A percentile compares a stretch with the other conserved stretches of the same genome.
These are phyloP conservation scores for Tolypocladium album DNA, from an alignment of 2,329 filamentous ascomycete genomes.

Conservation along the genomic window DNA sequence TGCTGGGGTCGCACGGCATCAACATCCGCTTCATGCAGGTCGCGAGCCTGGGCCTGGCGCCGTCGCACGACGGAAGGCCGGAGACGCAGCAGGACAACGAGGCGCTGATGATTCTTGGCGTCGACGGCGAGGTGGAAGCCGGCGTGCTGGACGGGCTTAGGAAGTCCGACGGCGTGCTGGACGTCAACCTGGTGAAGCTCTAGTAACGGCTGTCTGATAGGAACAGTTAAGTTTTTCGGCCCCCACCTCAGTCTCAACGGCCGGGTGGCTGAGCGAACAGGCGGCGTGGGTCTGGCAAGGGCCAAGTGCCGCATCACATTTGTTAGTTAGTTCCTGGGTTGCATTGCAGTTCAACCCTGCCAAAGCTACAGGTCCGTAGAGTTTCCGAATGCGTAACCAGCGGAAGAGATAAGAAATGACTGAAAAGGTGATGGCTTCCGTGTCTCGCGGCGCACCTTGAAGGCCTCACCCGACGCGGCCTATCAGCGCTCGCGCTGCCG, in stretches of 20 bases:
- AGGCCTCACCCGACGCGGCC: background rate
- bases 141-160: slow-evolving; percentile 40
- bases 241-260: background rate
- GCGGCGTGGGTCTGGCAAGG: background rate
- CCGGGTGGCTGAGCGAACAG: background rate
- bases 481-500: background rate
- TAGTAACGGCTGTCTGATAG: slow-evolving; percentile 14
- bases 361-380: background rate
- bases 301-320: background rate
- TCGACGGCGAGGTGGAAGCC: slow-evolving; percentile 53
- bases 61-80: slow-evolving; percentile 10
- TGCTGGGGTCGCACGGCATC: slow-evolving; percentile 57
- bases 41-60: slow-evolving; percentile 32
- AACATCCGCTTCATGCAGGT: slow-evolving; percentile 80
- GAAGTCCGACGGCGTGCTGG: slow-evolving; percentile 40
- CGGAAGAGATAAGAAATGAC: background rate
- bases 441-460: background rate
- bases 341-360: background rate
- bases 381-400: background rate
- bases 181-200: slow-evolving; percentile 41
- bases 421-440: too few relatives aligned
- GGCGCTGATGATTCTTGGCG: slow-evolving; percentile 72
- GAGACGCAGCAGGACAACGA: slow-evolving; percentile 38
- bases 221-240: too few relatives aligned
- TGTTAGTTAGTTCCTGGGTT: background rate